phyloP scores from a whole-genome alignment of 768 basidiomycete genomes.

The Suillus weaverae region DNA sequence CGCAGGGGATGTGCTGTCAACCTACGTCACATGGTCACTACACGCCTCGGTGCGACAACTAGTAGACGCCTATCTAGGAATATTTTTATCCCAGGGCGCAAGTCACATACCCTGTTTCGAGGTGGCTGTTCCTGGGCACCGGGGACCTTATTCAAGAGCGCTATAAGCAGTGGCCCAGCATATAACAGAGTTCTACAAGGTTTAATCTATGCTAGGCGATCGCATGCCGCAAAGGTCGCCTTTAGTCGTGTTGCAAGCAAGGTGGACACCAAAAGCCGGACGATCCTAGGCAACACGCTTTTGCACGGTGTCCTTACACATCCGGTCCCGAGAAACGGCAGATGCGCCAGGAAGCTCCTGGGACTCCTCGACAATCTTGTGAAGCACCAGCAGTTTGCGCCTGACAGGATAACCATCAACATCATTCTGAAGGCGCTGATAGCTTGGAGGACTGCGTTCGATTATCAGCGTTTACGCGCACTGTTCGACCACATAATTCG shows the following conservation, averaged over 20 bases:
- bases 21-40: not conserved
- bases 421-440: constrained; percentile 64
- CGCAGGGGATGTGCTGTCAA: not conserved
- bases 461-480: constrained; percentile 42
- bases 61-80: not conserved
- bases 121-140: not conserved
- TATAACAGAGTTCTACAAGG: constrained; percentile 22
- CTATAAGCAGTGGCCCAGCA: constrained; percentile 21
- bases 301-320: constrained; percentile 44
- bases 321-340: constrained; percentile 39
- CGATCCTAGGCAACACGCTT: constrained; percentile 57
- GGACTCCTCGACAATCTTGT: constrained; percentile 44
- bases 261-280: constrained; percentile 35
- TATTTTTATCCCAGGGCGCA: not conserved
- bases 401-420: constrained; percentile 72
- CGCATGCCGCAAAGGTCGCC: constrained; percentile 45
- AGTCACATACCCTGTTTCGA: not conserved
- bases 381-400: constrained; percentile 47
- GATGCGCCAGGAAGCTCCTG: constrained; percentile 44
- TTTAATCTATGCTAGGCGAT: constrained; percentile 42
- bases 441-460: constrained; percentile 47
- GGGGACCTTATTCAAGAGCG: not conserved
- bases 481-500: constrained; percentile 68
- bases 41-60: not conserved
- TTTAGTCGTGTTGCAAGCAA: constrained; percentile 31